phyloP scores from a whole-genome alignment of 1,284 basidiomycete genomes.

The Ceratorhiza oryzae-sativae region DNA sequence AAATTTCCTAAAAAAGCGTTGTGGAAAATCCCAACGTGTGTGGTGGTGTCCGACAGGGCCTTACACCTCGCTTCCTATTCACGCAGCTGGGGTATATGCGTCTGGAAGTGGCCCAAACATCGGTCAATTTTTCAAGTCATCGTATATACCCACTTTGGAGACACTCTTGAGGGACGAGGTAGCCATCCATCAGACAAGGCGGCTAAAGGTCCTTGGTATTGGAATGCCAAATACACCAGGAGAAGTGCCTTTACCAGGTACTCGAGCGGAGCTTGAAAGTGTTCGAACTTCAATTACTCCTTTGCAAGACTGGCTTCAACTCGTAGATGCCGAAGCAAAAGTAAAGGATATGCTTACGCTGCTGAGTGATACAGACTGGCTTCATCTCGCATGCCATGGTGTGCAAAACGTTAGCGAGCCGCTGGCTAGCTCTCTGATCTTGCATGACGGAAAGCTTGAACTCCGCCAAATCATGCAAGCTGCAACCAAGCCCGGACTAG shows the following conservation, averaged over 20 bases:
- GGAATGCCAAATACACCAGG: slow-evolving; percentile 22
- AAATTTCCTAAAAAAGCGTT: too few relatives aligned
- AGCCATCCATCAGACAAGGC: background rate
- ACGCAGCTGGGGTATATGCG: slow-evolving; percentile 45
- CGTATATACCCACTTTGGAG: slow-evolving; percentile 46
- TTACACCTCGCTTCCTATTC: slow-evolving; percentile 46
- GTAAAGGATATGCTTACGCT: background rate
- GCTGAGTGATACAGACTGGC: slow-evolving; percentile 11
- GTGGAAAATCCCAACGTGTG: slow-evolving; percentile 26
- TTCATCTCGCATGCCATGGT: slow-evolving; percentile 49
- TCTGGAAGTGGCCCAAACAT: slow-evolving; percentile 21
- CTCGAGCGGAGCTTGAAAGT: background rate
- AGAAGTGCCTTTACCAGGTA: slow-evolving; percentile 1
- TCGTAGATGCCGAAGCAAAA: background rate
- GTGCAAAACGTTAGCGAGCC: slow-evolving; percentile 45
- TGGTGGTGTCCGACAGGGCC: slow-evolving; percentile 43
- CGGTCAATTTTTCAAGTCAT: slow-evolving; percentile 46
- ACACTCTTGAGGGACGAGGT: slow-evolving; percentile 37
- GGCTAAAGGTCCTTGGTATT: background rate
- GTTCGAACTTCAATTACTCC: slow-evolving; percentile 6
- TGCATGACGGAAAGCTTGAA: slow-evolving; percentile 45
- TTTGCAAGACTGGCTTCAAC: background rate
- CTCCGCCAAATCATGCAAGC: slow-evolving; percentile 19
- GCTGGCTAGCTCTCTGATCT: slow-evolving; percentile 45
- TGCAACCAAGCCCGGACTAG: slow-evolving; percentile 2